Evolutionary conservation across 2,329 filamentous ascomycete species (phyloP).

Genomic region (Lasiodiplodia sp.): DNA sequence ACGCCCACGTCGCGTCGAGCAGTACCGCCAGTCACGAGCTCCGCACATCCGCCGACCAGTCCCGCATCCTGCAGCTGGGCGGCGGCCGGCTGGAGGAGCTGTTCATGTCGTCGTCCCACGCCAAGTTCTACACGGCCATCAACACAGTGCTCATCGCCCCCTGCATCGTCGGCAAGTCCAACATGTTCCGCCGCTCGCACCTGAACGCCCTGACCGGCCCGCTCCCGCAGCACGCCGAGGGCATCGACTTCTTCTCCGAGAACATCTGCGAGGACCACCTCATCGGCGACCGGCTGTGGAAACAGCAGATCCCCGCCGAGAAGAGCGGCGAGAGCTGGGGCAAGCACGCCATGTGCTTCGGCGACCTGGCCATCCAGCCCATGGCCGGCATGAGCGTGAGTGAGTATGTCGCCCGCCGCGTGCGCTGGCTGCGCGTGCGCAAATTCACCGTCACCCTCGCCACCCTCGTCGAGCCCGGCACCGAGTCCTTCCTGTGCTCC

Average conservation of each 20-base stretch:
- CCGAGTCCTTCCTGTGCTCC: conserved; percentile 86
- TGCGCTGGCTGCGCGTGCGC: conserved; percentile 88
- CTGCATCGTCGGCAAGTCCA: conserved; percentile 95
- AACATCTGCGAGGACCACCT: conserved; percentile 98
- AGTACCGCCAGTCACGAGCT: conserved; percentile 37
- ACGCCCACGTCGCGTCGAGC: conserved; percentile 28
- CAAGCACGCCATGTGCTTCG: conserved; percentile 84
- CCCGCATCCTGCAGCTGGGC: conserved; percentile 38
- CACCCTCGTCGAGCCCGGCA: conserved; percentile 90
- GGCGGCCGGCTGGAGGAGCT: conserved; percentile 91
- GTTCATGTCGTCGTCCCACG: conserved; percentile 92
- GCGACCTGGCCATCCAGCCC: conserved; percentile 89
- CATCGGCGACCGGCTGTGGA: conserved; percentile 92
- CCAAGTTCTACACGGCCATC: conserved; percentile 98
- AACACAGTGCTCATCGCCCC: conserved; percentile 90
- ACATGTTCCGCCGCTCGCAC: conserved; percentile 96
- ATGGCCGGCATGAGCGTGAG: conserved; percentile 79
- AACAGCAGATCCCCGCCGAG: conserved; percentile 59
- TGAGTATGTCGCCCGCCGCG: conserved; percentile 80
- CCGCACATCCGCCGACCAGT: background rate
- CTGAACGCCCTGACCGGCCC: conserved; percentile 74
- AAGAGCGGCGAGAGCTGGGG: conserved; percentile 56
- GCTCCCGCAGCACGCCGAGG: conserved; percentile 62
- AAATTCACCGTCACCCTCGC: conserved; percentile 93
- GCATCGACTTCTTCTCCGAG: conserved; percentile 90